Percentiles rank a stretch among this genome's conserved stretches.
Evolutionary conservation across 2,329 filamentous ascomycete genomes (phyloP).

Genomic region (Pseudogymnoascus pannorum): DNA sequence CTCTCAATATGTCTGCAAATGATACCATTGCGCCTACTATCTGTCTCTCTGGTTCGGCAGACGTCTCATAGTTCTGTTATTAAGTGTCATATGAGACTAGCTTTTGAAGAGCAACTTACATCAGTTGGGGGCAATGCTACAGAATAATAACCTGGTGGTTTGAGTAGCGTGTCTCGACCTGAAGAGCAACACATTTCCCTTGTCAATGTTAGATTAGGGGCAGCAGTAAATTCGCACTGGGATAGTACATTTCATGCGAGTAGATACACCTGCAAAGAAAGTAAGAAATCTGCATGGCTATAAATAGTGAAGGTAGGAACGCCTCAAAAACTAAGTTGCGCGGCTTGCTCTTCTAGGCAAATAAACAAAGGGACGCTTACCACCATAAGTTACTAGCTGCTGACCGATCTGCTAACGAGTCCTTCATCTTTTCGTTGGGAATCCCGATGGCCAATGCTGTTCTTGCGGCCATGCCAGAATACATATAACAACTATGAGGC

Average conservation of each 20-base stretch:
- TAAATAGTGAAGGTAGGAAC: background rate
- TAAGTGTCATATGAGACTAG: no score
- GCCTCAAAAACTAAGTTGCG: no score
- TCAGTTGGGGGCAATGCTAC: no score
- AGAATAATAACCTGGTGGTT: background rate
- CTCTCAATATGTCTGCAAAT: background rate
- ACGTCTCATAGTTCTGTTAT: no score
- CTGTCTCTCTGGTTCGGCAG: no score
- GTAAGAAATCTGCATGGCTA: background rate
- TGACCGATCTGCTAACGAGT: background rate
- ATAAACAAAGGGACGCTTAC: no score
- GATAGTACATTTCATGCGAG: conserved; percentile 14
- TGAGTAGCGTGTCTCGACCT: background rate
- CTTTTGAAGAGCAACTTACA: no score
- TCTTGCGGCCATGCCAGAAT: conserved; percentile 30
- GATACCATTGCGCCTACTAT: no score
- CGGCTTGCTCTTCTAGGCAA: no score
- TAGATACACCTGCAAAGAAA: conserved; percentile 7
- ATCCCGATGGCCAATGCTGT: conserved; percentile 30
- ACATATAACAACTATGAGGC: conserved; percentile 31
- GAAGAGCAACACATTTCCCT: background rate
- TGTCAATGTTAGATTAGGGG: no score
- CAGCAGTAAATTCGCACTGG: no score
- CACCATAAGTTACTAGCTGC: background rate
- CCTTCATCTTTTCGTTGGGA: conserved; percentile 15